phyloP scores from a whole-genome alignment of 2,329 filamentous ascomycete species.

The Pseudogymnoascus sp. region DNA sequence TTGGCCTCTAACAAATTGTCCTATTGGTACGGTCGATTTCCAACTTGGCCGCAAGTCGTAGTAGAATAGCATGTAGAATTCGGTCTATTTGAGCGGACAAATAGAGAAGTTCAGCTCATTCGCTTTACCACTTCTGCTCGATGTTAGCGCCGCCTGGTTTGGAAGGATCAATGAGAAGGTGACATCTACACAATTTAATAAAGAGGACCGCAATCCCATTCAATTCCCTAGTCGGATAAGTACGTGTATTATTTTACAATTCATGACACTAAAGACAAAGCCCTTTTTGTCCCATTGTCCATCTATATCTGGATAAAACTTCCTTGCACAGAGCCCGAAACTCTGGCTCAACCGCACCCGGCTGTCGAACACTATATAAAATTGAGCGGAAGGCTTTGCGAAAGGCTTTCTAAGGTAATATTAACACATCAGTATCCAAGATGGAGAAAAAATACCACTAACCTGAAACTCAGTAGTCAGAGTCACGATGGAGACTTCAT shows the following conservation, averaged over 20 bases:
- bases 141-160: not conserved
- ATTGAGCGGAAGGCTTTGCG: not conserved
- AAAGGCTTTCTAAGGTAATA: not conserved
- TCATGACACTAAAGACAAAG: not conserved
- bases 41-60: not conserved
- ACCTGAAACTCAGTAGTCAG: conserved; percentile 44
- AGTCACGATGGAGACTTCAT: conserved; percentile 46
- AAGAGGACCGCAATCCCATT: too few species aligned
- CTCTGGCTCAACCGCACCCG: not conserved
- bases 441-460: not conserved
- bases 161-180: not conserved
- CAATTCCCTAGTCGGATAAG: not conserved
- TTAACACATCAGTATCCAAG: not conserved
- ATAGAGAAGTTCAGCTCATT: not conserved
- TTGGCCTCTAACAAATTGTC: not conserved
- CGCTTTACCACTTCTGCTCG: not conserved
- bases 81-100: not conserved
- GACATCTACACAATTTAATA: not conserved
- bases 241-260: not conserved
- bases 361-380: not conserved
- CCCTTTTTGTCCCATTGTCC: not conserved
- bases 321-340: not conserved
- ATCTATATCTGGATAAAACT: not conserved
- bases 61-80: not conserved
- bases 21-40: not conserved